Conservation (phyloP, 164 flowering plant species). For the Liriodendron chinense region DNA sequence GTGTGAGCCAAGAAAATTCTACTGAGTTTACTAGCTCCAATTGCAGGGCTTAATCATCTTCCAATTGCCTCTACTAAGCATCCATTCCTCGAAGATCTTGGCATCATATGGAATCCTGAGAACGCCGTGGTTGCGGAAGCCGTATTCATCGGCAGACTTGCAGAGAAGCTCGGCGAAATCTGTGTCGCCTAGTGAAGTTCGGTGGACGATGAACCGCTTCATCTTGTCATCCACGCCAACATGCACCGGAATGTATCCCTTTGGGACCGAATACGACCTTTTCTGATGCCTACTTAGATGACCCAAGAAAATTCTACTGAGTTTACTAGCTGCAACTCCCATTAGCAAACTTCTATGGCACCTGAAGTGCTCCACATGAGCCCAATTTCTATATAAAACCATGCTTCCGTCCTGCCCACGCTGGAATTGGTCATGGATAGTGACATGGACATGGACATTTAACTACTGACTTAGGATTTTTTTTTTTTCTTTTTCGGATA, state of each 20-base stretch:
- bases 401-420: not conserved
- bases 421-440: not conserved
- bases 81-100: slow-evolving; percentile 43
- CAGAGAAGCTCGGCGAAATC: slow-evolving; percentile 38
- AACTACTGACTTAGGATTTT: not conserved
- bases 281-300: slow-evolving; percentile 14
- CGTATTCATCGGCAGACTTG: slow-evolving; percentile 55
- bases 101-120: slow-evolving; percentile 44
- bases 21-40: slow-evolving; percentile 30
- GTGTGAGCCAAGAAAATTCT: slow-evolving; percentile 9
- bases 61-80: slow-evolving; percentile 13
- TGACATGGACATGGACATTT: not conserved
- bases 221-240: slow-evolving; percentile 38
- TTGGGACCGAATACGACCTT: slow-evolving; percentile 20
- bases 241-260: slow-evolving; percentile 43
- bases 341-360: not conserved
- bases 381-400: not conserved
- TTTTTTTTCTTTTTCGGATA: too few relatives aligned
- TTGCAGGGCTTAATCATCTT: slow-evolving; percentile 25
- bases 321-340: slow-evolving; percentile 36
- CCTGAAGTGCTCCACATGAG: not conserved
- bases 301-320: slow-evolving; percentile 15
- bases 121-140: slow-evolving; percentile 40
- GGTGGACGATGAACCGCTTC: slow-evolving; percentile 42
- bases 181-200: slow-evolving; percentile 23